Evolutionary conservation across 495 filamentous ascomycete genomes (phyloP), one percentile per base, ranked within the genome.

Genomic region (Penicillium turbatum): DNA sequence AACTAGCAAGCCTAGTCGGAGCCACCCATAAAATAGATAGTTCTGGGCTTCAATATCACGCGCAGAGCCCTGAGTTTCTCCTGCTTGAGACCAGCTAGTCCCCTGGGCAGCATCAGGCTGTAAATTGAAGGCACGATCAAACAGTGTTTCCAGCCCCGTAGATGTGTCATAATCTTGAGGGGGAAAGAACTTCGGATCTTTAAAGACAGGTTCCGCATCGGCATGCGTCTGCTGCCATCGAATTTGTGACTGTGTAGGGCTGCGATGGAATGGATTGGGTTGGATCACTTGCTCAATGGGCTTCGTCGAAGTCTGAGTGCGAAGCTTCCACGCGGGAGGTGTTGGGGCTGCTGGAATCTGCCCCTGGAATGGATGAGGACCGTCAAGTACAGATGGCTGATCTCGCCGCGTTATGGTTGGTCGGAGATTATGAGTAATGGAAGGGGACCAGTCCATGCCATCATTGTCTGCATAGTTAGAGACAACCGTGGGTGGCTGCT

Each of bases 371-470:
- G 81, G 76, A 30, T 76, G 71, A 29, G 78, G 69, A 21, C 76
- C 72, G 65, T 66, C 71, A 50, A 60, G 70, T 48, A 65, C 57
- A 37, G 69, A 73, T 59, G 57, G 57, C 43, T 56, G 65, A 30
- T 64, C 56, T 34, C 65, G 61, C 27, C 58, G 57, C 15, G 62
- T 53, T 27, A 63, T 65, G 66, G 79, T 65, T 45, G 79, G 74
- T 40, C 60, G 70, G 32, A 77, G 55, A 12, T 72, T 51, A 47
- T 75, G 73, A 16, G 81, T 77, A 19, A 70, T 64, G 10, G 84
- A 83, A 2, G 90, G 89, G 17, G 85, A 82, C 90, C 90, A 95
- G 54, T 95, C 90, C 90, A 95, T 95, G 56, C 81, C 77, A 48
- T 79, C 73, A 6, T 53, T 57, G 54, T 73, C 71, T 34, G 66